Evolutionary conservation across 805 yeast species (phyloP).

Genomic region (Saturnispora besseyi): DNA sequence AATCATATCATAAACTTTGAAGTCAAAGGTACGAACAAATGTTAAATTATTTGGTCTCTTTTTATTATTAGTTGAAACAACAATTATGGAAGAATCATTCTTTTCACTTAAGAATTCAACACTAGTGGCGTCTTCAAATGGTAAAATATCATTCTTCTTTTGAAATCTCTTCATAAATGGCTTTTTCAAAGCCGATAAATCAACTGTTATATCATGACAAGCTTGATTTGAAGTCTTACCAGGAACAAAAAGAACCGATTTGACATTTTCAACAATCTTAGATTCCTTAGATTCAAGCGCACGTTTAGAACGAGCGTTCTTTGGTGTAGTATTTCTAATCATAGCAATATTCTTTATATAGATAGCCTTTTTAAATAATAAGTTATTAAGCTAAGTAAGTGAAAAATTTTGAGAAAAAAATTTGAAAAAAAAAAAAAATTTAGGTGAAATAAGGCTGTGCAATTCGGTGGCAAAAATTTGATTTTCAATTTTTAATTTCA

Average conservation of each 20-base stretch:
- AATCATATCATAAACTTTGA: slow-evolving; percentile 86
- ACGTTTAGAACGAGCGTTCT: slow-evolving; percentile 91
- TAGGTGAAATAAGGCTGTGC: background rate
- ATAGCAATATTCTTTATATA: slow-evolving; percentile 10
- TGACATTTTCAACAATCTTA: slow-evolving; percentile 80
- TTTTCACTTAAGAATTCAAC: slow-evolving; percentile 92
- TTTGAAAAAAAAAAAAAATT: background rate
- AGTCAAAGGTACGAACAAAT: slow-evolving; percentile 83
- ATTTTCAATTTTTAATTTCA: background rate
- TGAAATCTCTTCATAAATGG: slow-evolving; percentile 82
- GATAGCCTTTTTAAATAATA: too few relatives aligned
- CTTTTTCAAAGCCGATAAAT: slow-evolving; percentile 81
- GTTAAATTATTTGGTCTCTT: slow-evolving; percentile 90
- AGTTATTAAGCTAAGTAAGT: background rate
- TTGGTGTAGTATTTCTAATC: slow-evolving; percentile 63
- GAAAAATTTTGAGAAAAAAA: background rate
- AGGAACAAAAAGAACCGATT: slow-evolving; percentile 84
- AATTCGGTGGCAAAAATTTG: background rate
- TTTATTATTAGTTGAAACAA: slow-evolving; percentile 71
- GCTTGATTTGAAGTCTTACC: slow-evolving; percentile 74
- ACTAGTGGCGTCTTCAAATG: slow-evolving; percentile 82
- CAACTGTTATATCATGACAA: slow-evolving; percentile 83
- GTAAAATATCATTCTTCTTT: slow-evolving; percentile 81
- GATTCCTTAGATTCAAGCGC: slow-evolving; percentile 85
- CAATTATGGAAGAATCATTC: slow-evolving; percentile 82